A percentile compares a stretch with the other conserved stretches of the same genome.
These are phyloP conservation scores for Lactarius hatsudake DNA, from an alignment of 768 basidiomycete species.

Conservation along the genomic window DNA sequence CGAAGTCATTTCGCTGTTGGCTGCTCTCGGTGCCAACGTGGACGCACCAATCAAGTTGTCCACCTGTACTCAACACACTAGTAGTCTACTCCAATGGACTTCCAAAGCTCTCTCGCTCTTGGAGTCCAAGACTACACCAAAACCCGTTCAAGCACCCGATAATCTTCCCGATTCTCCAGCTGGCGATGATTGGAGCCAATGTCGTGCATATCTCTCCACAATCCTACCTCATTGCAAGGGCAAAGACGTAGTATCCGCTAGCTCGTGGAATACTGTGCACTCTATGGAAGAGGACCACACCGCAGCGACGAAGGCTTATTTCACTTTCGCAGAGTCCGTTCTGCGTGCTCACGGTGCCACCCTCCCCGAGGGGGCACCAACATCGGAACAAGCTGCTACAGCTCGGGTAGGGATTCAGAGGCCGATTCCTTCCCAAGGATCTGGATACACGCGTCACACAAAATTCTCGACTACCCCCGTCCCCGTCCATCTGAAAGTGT, in stretches of 20 bases:
- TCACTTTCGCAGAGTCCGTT: not conserved
- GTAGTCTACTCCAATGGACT: conserved; percentile 30
- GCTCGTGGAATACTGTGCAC: no score
- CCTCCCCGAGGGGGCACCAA: not conserved
- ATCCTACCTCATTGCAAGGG: not conserved
- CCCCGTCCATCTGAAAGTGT: conserved; percentile 35
- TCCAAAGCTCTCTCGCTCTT: conserved; percentile 8
- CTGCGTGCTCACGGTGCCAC: conserved; percentile 2
- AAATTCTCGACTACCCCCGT: conserved; percentile 29
- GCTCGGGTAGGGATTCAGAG: not conserved
- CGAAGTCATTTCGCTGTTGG: conserved; percentile 33
- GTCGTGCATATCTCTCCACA: conserved; percentile 1
- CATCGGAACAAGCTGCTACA: not conserved
- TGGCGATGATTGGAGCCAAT: conserved; percentile 10
- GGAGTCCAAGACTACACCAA: not conserved
- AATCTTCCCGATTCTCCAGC: not conserved
- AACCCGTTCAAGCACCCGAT: not conserved
- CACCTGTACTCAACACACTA: not conserved
- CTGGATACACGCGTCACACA: conserved; percentile 32
- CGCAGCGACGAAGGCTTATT: not conserved
- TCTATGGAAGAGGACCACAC: not conserved
- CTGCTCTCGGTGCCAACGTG: conserved; percentile 32
- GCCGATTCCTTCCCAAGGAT: conserved; percentile 10
- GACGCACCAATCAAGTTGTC: conserved; percentile 17
- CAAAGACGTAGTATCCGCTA: not conserved